phyloP scores from a whole-genome alignment of 2,329 filamentous ascomycete genomes.

The Ceratocystis harringtonii region DNA sequence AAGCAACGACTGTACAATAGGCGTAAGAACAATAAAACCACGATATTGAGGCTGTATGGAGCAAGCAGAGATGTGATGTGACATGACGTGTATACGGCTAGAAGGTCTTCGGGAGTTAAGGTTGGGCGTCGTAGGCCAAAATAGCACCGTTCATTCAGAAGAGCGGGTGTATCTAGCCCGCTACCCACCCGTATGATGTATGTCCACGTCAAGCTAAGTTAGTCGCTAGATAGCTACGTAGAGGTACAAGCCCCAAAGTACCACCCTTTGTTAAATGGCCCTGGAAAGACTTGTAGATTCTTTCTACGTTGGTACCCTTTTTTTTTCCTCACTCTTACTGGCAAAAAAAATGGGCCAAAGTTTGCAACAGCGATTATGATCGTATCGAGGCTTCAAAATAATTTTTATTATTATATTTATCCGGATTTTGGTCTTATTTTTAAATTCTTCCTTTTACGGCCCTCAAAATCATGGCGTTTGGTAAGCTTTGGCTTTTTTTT shows the following conservation, averaged over 20 bases:
- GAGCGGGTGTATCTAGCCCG: too few relatives aligned
- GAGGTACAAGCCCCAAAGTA: too few relatives aligned
- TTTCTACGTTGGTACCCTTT: background rate
- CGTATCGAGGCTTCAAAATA: background rate
- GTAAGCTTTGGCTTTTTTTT: background rate
- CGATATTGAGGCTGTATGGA: background rate
- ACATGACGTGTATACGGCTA: background rate
- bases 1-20: conserved; percentile 12
- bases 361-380: background rate
- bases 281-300: background rate
- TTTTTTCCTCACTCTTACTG: background rate
- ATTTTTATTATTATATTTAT: background rate
- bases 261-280: too few relatives aligned
- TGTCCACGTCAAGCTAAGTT: too few relatives aligned
- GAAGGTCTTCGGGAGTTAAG: background rate
- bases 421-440: background rate
- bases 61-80: background rate
- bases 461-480: background rate
- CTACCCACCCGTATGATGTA: too few relatives aligned
- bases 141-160: background rate
- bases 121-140: background rate
- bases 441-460: background rate
- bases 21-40: conserved; percentile 8
- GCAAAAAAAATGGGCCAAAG: background rate
- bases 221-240: too few relatives aligned